Base-by-base conservation (phyloP, 352 stramenopile genomes). In the Phytophthora pini region DNA sequence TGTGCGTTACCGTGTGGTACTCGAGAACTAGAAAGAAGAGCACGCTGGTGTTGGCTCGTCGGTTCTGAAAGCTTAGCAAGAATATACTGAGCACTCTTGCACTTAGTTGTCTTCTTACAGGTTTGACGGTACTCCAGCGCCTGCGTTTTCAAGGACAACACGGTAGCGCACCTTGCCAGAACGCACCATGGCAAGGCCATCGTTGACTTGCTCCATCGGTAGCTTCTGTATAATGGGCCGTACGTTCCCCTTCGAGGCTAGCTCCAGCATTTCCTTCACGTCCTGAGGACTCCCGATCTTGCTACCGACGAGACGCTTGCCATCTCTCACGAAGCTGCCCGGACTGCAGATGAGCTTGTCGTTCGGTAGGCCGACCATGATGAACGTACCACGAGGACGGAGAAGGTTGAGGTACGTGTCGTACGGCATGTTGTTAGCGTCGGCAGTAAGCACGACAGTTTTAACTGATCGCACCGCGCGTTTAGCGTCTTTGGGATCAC, bases 401-500 rank as follows among this genome's bases (percentile, higher is more conserved):
- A 96, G 54, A 9, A 92, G 56, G 12, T 43, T 39, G 41, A 90
- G 46, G 49, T 91, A 84, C 17, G 58, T 47, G 9, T 77, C 51
- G 34, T 85, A 70, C 13, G 68, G 45, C 68, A 77, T 61, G 39
- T 87, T 74, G 52, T 43, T 65, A 3, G 86, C 76, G 22, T 81
- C 60, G 20, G 89, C 70, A 4, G 89, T 94, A 45, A 93, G 72
- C 11, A 96, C 20, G 52, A 97, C 65, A 20, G 85, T 49, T 58
- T 95, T 74, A 29, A 94, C 56, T 7, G 36, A 41, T 41, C 36
- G 36, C 11, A 41, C 36, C 36, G 36, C 36, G 9, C 36, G 36
- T 17, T 20, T 41, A 17, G 36, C 45, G 61, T 76, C 59, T 88
- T 67, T 38, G 12, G 36, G 48, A n/a, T 65, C 49, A 10, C 57